Evolutionary conservation across 2,329 filamentous ascomycete genomes (phyloP).

Genomic region (Fusarium sp.): DNA sequence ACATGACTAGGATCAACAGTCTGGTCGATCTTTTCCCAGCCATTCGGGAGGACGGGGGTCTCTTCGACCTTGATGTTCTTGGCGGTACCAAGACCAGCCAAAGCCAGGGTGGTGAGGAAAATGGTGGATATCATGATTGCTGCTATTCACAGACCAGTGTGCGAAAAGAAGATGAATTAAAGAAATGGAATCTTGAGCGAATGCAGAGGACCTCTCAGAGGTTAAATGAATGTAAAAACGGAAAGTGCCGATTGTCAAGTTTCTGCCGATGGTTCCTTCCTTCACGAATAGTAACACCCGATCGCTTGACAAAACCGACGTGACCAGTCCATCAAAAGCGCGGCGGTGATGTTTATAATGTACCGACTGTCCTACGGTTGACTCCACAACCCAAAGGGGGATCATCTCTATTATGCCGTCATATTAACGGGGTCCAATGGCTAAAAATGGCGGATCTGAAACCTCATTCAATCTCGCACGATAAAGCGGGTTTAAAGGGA

Average conservation of each 20-base stretch:
- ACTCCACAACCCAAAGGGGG: slow-evolving; percentile 36
- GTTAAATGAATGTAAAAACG: background rate
- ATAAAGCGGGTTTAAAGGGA: slow-evolving; percentile 25
- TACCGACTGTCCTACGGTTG: background rate
- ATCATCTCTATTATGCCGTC: slow-evolving; percentile 37
- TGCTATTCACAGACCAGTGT: slow-evolving; percentile 1
- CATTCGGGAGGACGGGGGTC: slow-evolving; percentile 43
- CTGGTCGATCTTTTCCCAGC: slow-evolving; percentile 46
- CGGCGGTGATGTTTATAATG: slow-evolving; percentile 12
- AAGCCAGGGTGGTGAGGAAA: slow-evolving; percentile 31
- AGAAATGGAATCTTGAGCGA: background rate
- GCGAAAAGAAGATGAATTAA: background rate
- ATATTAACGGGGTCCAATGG: slow-evolving; percentile 24
- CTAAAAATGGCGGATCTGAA: slow-evolving; percentile 33
- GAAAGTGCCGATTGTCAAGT: background rate
- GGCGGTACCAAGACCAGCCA: slow-evolving; percentile 42
- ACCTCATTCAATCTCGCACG: slow-evolving; percentile 25
- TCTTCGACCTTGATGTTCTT: slow-evolving; percentile 45
- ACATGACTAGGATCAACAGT: slow-evolving; percentile 39
- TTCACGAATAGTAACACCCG: background rate
- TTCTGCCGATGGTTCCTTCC: background rate
- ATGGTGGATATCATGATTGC: slow-evolving; percentile 31
- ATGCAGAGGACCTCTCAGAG: background rate
- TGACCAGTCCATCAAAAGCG: background rate
- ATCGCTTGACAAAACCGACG: background rate